Evolutionary conservation across 495 filamentous ascomycete genomes (phyloP), one percentile per base, ranked within the genome.

Genomic region (Talaromyces borbonicus): DNA sequence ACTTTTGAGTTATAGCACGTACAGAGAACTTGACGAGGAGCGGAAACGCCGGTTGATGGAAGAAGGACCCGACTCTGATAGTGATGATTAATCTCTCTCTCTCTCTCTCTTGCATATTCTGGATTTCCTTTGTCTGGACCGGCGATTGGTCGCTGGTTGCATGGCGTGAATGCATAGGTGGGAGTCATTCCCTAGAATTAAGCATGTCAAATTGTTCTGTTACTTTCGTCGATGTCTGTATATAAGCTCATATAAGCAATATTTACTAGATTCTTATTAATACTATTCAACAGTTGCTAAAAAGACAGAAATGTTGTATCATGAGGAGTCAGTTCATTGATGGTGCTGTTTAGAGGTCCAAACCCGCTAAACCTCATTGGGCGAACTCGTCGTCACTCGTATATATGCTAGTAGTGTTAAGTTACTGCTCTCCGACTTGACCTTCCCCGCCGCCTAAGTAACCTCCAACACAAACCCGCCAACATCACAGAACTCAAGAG

Each of bases 11-110:
- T 95, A 82, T 81, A 87, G 85, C 51, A 95, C 89, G 1, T 98
- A 87, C 69, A 74, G 80, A 29, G 92, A 97, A 71, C 85, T 95
- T 81, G 75, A 78, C 14, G 87, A 95, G 66, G 88, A 94, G 50
- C 77, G 79, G 50, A 66, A 65, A 49, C 81, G 77, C 63, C 75
- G 72, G 53, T 49, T 67, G n/a, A 57, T 59, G 46, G 56, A 65
- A 8, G 66, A 70, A 4, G 57, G 61, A 18, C 55, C 61, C 16
- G 65, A 67, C 36, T 70, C 68, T 11, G 67, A 69, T 27, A 64
- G 55, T 49, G 65, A 71, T 43, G 57, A 63, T 49, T 78, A 58
- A 67, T n/a, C 36, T 46, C 40, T 22, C n/a, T 39, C n/a, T 20
- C 19, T 22, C n/a, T 30, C 12, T 45, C 22, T 11, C 26, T 32